These are phyloP conservation scores for Coemansia sp. DNA, from an alignment of 192 early-diverging fungal genomes.

Conservation along the genomic window DNA sequence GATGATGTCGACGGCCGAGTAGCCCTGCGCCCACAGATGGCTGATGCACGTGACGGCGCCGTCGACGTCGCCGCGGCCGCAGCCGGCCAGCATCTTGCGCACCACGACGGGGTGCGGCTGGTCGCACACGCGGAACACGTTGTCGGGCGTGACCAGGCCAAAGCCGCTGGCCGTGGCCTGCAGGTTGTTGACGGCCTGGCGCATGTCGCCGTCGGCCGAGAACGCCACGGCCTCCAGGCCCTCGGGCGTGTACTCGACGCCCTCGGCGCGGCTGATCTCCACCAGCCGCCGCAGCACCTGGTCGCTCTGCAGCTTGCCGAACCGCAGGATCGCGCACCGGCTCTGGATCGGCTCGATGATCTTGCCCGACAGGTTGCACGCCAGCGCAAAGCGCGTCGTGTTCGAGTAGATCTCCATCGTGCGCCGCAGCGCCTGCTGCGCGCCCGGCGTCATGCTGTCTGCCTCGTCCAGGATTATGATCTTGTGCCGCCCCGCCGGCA, in stretches of 20 bases:
- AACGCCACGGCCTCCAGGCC: slow-evolving; percentile 94
- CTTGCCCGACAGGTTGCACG: slow-evolving; percentile 94
- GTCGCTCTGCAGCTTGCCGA: slow-evolving; percentile 70
- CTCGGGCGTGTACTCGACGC: slow-evolving; percentile 81
- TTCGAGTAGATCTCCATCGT: slow-evolving; percentile 98
- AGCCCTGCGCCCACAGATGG: slow-evolving; percentile 81
- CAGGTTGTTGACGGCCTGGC: slow-evolving; percentile 96
- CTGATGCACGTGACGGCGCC: slow-evolving; percentile 67
- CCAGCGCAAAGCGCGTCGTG: slow-evolving; percentile 94
- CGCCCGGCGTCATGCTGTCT: slow-evolving; percentile 97
- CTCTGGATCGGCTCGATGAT: slow-evolving; percentile 99
- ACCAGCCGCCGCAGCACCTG: slow-evolving; percentile 78
- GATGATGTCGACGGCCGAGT: slow-evolving; percentile 87
- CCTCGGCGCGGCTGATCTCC: slow-evolving; percentile 82
- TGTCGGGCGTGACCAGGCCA: slow-evolving; percentile 77
- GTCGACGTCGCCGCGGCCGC: slow-evolving; percentile 66
- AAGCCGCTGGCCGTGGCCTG: slow-evolving; percentile 90
- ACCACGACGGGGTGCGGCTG: slow-evolving; percentile 89
- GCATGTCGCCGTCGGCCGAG: slow-evolving; percentile 97
- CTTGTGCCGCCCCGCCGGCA: slow-evolving; percentile 83
- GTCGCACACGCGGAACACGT: slow-evolving; percentile 97
- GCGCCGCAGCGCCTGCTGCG: slow-evolving; percentile 95
- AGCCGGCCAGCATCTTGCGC: slow-evolving; percentile 70
- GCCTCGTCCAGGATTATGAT: slow-evolving; percentile 97
- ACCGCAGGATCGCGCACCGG: slow-evolving; percentile 91